Percentiles rank a stretch among this genome's conserved stretches.
phyloP scores from a whole-genome alignment of 371 early-diverging fungal genomes.

The Mitosporidium daphniae region DNA sequence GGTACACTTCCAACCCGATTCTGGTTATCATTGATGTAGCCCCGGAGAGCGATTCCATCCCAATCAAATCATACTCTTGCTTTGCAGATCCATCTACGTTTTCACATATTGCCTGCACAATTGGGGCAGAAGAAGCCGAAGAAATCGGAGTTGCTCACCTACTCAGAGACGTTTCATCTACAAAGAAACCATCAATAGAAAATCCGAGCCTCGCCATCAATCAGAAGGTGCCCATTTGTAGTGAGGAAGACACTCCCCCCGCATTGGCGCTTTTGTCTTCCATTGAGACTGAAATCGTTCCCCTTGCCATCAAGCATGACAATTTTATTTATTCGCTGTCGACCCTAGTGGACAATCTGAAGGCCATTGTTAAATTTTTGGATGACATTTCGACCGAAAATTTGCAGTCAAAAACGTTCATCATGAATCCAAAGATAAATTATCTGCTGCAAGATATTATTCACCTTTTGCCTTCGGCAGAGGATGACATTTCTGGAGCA shows the following conservation, averaged over 20 bases:
- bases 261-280: too few species aligned
- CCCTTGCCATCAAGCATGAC: too few species aligned
- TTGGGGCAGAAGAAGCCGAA: conserved; percentile 96
- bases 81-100: conserved; percentile 75
- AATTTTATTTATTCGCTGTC: conserved; percentile 51
- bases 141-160: conserved; percentile 98
- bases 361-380: conserved; percentile 43
- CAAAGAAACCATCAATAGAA: conserved; percentile 5
- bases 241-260: too few species aligned
- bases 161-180: conserved; percentile 78
- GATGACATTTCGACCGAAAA: conserved; percentile 35
- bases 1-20: conserved; percentile 53
- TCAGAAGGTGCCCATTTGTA: too few species aligned
- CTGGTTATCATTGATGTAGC: conserved; percentile 9
- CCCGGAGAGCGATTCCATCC: too few species aligned
- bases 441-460: conserved; percentile 82
- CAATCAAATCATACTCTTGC: too few species aligned
- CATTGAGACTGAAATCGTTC: too few species aligned
- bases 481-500: too few species aligned
- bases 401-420: too few species aligned
- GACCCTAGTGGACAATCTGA: conserved; percentile 35
- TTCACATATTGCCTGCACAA: conserved; percentile 60
- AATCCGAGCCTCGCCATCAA: too few species aligned
- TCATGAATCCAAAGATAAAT: too few species aligned
- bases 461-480: conserved; percentile 63